Base-by-base conservation (phyloP, 169 alveolate genomes). In the Plasmodium falciparum region DNA sequence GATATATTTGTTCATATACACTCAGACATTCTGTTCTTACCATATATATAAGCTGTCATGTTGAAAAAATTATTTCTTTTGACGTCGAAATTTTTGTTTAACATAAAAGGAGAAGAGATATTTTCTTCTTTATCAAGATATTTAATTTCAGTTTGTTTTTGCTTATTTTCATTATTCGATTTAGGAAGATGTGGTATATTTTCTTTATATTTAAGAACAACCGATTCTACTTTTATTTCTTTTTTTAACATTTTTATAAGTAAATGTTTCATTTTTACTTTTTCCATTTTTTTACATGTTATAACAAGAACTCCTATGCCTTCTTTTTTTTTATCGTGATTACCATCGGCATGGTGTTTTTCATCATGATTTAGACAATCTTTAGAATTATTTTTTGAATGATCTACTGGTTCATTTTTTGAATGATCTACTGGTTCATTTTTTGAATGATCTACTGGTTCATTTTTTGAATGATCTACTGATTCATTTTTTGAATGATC, bases 31-130 rank as follows among this genome's bases (percentile, higher is more conserved):
- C 17, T 15, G 8, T 69, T 43, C 62, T 76, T 76, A 76, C 89
- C 89, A 76, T 76, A 76, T 63, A 76, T 58, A 56, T 76, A 76
- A 15, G 89, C 89, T n/a, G 89, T 76, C 73, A 58, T 76, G 22
- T 76, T 76, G 13, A 76, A 76, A 56, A 76, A 76, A 29, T 76
- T 76, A 76, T 76, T 76, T 43, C 75, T 24, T 49, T 50, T 49
- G 5, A 76, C 89, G 24, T 76, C 74, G 52, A 74, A 74, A 9
- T 43, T 72, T n/a, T 74, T 73, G 17, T 73, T 59, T 33, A 33
- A 33, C 6, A 33, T 33, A 56, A 56, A 56, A 15, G 65, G 65
- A 6, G 15, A 15, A 56, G 11, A 15, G 13, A 70, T 54, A 47
- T 63, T 47, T 9, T 66, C 56, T 29, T 8, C 59, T 39, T 66